phyloP scores from a whole-genome alignment of 192 early-diverging fungal species.

The Blastocladiella britannica region DNA sequence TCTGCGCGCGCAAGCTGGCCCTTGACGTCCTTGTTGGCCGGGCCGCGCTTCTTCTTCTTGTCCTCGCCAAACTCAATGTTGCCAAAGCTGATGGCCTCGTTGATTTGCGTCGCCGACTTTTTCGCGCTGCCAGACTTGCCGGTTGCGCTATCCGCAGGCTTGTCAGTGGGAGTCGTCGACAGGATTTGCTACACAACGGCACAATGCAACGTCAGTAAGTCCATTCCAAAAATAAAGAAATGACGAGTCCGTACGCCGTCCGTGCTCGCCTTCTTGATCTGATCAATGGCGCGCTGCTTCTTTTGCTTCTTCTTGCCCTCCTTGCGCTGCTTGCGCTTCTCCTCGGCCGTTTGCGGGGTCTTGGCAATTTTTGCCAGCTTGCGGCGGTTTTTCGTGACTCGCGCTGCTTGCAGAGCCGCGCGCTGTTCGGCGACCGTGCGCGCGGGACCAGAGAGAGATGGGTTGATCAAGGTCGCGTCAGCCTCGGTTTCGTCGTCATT shows the following conservation, averaged over 20 bases:
- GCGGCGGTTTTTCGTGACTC: too few species aligned
- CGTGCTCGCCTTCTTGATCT: conserved; percentile 36
- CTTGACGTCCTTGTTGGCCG: conserved; percentile 38
- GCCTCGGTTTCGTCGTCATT: too few species aligned
- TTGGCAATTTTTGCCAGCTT: too few species aligned
- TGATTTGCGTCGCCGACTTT: conserved; percentile 23
- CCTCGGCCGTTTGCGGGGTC: too few species aligned
- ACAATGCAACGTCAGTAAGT: too few species aligned
- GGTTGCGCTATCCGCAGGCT: conserved; percentile 1
- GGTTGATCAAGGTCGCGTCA: too few species aligned
- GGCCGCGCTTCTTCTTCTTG: conserved; percentile 43
- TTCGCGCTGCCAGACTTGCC: conserved; percentile 8
- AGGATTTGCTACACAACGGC: conserved; percentile 36
- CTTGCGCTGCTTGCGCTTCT: conserved; percentile 40
- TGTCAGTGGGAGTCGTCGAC: conserved; percentile 6
- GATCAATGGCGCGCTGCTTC: conserved; percentile 30
- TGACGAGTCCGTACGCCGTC: conserved; percentile 17
- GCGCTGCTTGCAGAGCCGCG: too few species aligned
- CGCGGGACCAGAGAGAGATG: too few species aligned
- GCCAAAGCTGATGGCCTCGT: conserved; percentile 38
- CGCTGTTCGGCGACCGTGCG: too few species aligned
- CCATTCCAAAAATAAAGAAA: too few species aligned
- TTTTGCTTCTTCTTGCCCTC: conserved; percentile 23
- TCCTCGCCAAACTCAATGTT: conserved; percentile 41
- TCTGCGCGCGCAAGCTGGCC: conserved; percentile 49